A percentile compares a stretch with the other conserved stretches of the same genome.
These are phyloP conservation scores for Melanomma pulvis-pyrius DNA, from an alignment of 495 filamentous ascomycete species.

Conservation along the genomic window DNA sequence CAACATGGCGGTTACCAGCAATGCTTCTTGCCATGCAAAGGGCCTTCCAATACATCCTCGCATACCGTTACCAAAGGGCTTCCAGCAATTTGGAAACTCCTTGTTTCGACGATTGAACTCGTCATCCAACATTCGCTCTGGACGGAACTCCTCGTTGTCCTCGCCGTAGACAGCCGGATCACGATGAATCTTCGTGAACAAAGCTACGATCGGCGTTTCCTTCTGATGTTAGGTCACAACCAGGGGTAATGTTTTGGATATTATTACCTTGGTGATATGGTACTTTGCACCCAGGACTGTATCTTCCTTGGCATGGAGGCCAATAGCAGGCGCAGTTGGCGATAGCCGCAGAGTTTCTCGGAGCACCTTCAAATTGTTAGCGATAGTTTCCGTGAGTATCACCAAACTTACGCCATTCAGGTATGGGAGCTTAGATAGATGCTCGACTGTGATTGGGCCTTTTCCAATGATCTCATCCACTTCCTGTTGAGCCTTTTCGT, in stretches of 20 bases:
- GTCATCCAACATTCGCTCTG: slow-evolving; percentile 67
- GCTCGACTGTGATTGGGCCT: slow-evolving; percentile 64
- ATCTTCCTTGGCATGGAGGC: slow-evolving; percentile 53
- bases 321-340: slow-evolving; percentile 65
- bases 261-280: slow-evolving; percentile 53
- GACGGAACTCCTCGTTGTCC: slow-evolving; percentile 56
- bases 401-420: slow-evolving; percentile 51
- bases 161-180: slow-evolving; percentile 68
- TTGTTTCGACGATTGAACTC: slow-evolving; percentile 50
- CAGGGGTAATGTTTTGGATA: neutral
- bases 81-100: slow-evolving; percentile 59
- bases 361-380: slow-evolving; percentile 47
- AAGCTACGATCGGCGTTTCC: slow-evolving; percentile 62
- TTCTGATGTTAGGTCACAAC: neutral
- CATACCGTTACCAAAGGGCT: slow-evolving; percentile 63
- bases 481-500: slow-evolving; percentile 65
- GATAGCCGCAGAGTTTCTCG: slow-evolving; percentile 70
- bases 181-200: slow-evolving; percentile 63
- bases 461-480: slow-evolving; percentile 67
- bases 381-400: neutral
- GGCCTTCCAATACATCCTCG: slow-evolving; percentile 58
- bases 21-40: slow-evolving; percentile 67
- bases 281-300: slow-evolving; percentile 68
- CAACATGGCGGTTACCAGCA: slow-evolving; percentile 57
- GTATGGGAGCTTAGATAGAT: slow-evolving; percentile 68